Evolutionary conservation across 495 filamentous ascomycete species (phyloP).

Genomic region (Penicillium steckii): DNA sequence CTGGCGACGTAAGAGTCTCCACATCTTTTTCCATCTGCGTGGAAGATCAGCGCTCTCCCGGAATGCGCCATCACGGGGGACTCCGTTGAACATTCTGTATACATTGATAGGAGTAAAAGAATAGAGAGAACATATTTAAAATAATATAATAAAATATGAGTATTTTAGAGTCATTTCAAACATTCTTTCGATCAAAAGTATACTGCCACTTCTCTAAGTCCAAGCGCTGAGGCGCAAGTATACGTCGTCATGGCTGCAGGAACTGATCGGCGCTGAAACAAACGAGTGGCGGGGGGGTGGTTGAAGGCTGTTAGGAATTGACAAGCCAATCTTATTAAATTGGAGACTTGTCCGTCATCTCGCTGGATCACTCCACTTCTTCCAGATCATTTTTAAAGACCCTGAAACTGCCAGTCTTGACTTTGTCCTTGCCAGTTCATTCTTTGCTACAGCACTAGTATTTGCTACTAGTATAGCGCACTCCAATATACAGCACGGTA

Average conservation of each 20-base stretch:
- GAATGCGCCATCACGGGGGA: background rate
- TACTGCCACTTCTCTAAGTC: too few relatives aligned
- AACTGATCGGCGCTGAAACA: conserved; percentile 1
- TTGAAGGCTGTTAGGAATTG: background rate
- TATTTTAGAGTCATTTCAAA: background rate
- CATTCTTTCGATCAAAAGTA: background rate
- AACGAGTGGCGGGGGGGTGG: background rate
- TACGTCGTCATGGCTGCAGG: conserved; percentile 2
- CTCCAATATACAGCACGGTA: background rate
- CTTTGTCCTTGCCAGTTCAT: background rate
- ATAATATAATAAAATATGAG: background rate
- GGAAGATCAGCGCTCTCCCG: background rate
- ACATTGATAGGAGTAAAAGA: background rate
- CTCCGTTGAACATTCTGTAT: background rate
- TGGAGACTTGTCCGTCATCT: conserved; percentile 4
- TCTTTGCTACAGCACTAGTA: too few relatives aligned
- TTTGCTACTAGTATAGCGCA: too few relatives aligned
- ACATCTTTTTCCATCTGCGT: background rate
- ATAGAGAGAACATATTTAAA: background rate
- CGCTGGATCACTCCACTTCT: background rate
- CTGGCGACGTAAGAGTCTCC: background rate
- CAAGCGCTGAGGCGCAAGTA: conserved; percentile 1
- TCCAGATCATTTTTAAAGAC: conserved; percentile 1
- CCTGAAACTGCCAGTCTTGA: background rate
- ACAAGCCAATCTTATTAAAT: conserved; percentile 12